Conservation (phyloP, 208 protist species). For the Crithidia brevicula region DNA sequence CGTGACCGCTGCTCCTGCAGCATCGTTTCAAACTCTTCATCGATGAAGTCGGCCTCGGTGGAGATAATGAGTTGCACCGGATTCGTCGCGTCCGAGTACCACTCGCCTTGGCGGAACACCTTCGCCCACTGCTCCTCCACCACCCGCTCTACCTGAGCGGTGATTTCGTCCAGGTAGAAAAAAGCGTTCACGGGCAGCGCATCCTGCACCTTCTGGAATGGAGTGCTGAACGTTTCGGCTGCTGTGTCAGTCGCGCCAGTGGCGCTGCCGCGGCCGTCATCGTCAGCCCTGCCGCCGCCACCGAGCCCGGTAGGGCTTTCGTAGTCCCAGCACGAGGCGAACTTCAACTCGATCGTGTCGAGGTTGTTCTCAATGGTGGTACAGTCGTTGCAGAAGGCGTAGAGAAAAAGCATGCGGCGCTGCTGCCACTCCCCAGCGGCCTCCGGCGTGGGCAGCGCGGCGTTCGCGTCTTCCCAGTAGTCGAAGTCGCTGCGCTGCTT, state of each 20-base stretch:
- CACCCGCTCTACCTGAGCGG: constrained; percentile 78
- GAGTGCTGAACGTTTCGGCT: constrained; percentile 31
- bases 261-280: neutral
- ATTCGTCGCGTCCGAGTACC: constrained; percentile 73
- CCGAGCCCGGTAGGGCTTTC: constrained; percentile 10
- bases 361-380: constrained; percentile 86
- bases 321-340: constrained; percentile 78
- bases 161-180: constrained; percentile 89
- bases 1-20: constrained; percentile 66
- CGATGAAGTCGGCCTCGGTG: constrained; percentile 83
- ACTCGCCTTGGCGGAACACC: constrained; percentile 69
- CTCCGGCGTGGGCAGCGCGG: constrained; percentile 25
- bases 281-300: constrained; percentile 7
- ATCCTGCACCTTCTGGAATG: constrained; percentile 80
- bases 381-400: constrained; percentile 90
- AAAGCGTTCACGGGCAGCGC: constrained; percentile 62
- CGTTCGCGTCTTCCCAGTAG: constrained; percentile 82
- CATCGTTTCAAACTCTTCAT: constrained; percentile 82
- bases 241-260: constrained; percentile 13
- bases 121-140: constrained; percentile 75
- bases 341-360: constrained; percentile 87
- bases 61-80: constrained; percentile 84
- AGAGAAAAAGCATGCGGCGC: constrained; percentile 76
- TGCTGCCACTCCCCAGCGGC: constrained; percentile 68
- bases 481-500: constrained; percentile 79